phyloP scores from a whole-genome alignment of 805 yeast species.

The Suhomyces pyralidae region DNA sequence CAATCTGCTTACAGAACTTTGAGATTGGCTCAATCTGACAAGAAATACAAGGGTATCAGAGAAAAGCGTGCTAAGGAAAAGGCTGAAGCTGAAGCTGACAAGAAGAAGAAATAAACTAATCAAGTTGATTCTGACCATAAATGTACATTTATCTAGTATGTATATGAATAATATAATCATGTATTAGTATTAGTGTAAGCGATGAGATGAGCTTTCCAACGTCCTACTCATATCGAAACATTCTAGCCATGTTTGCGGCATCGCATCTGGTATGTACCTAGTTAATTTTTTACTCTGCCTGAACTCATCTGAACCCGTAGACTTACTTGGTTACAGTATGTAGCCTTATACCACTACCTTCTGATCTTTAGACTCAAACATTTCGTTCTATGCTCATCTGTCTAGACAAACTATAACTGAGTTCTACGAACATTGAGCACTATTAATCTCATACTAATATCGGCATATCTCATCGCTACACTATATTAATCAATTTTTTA shows the following conservation, averaged over 20 bases:
- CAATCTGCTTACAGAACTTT: slow-evolving; percentile 87
- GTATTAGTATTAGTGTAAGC: background rate
- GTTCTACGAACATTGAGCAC: background rate
- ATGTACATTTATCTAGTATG: slow-evolving; percentile 9
- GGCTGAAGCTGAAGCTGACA: slow-evolving; percentile 99
- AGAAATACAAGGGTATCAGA: slow-evolving; percentile 92
- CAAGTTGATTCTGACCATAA: slow-evolving; percentile 4
- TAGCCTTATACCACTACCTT: background rate
- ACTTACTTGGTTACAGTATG: background rate
- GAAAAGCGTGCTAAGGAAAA: slow-evolving; percentile 95
- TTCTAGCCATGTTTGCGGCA: background rate
- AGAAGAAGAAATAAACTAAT: slow-evolving; percentile 77
- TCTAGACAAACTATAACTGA: background rate
- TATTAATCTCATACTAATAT: background rate
- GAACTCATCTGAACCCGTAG: background rate
- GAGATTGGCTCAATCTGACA: slow-evolving; percentile 91
- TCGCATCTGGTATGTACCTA: background rate
- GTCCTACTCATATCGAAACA: background rate
- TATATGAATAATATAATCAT: slow-evolving; percentile 5
- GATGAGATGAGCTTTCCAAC: background rate
- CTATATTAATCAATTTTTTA: background rate
- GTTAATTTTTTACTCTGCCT: background rate
- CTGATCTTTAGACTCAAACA: background rate
- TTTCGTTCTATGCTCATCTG: background rate
- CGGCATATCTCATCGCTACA: background rate